Base-by-base conservation (phyloP, 768 basidiomycete species). In the Leccinellum luteum region DNA sequence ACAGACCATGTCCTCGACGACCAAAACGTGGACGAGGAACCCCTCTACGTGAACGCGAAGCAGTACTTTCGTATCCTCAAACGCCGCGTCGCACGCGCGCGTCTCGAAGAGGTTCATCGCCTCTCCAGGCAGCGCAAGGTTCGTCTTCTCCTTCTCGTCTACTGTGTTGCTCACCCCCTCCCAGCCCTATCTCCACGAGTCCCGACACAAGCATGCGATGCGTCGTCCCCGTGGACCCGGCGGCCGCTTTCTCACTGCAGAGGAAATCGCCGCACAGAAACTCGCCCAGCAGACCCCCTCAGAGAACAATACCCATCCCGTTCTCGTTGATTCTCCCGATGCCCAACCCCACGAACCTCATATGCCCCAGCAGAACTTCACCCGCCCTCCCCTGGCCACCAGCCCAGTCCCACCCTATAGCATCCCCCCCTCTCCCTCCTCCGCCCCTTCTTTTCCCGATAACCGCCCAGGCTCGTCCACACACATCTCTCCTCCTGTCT, bases 21-120 rank as follows among this genome's bases (percentile, higher is more conserved):
- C 59, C 35, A 64, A 4, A 74, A 73, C 57, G 80, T 92, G 65
- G 95, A 98, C 75, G 94, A 98, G 62, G 96, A 99, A 72, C 96
- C 97, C 27, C 86, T 99, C 64, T 98, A 98, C 76, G 97, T 99
- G 58, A 99, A 99, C 66, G 96, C 97, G 58, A 99, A 99, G 71
- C 97, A 99, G 75, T 99, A 98, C 73, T 94, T 95, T 66, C 91
- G 97, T 70, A 98, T 99, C 67, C 84, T 99, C 74, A 98, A 98
- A 78, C 83, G 97, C 61, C 83, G 97, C 55, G 84, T 91, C 64
- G 94, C 96, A 6, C 78, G 96, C 45, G 92, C 93, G 3, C 82
- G 97, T 50, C 81, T 98, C 52, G 95, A 97, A 67, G 96, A 98
- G 74, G 81, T 98, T 53, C 94, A 97, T 64, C 82, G 93, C 61